Evolutionary conservation across 2,329 filamentous ascomycete genomes (phyloP).

Genomic region (Scleromitrula shiraiana): DNA sequence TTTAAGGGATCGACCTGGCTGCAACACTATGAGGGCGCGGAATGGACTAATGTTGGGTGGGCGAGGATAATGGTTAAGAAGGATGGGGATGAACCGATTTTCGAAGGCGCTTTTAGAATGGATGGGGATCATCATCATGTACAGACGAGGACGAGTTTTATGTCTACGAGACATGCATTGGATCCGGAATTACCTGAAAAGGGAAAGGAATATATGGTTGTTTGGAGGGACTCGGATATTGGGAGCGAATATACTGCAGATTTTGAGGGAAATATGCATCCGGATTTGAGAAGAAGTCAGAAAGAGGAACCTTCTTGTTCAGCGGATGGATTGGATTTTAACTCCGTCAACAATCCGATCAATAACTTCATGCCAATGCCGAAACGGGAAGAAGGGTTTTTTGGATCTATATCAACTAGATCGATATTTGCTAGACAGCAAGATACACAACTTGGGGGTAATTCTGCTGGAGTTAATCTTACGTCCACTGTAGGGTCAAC

Average conservation of each 20-base stretch:
- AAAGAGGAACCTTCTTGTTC: conserved; percentile 48
- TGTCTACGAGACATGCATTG: conserved; percentile 57
- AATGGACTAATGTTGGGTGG: conserved; percentile 81
- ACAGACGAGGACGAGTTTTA: conserved; percentile 66
- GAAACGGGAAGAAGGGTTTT: conserved; percentile 43
- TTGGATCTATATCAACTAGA: conserved; percentile 53
- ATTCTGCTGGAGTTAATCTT: conserved; percentile 74
- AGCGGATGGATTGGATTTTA: conserved; percentile 73
- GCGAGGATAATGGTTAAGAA: conserved; percentile 69
- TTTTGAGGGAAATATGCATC: conserved; percentile 44
- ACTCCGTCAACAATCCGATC: conserved; percentile 64
- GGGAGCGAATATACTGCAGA: conserved; percentile 28
- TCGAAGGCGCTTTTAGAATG: conserved; percentile 83
- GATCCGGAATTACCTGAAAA: conserved; percentile 54
- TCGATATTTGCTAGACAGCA: conserved; percentile 67
- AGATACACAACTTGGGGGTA: conserved; percentile 63
- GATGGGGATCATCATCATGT: conserved; percentile 81
- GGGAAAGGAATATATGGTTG: conserved; percentile 71
- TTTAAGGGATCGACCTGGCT: conserved; percentile 76
- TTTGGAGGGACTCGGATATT: conserved; percentile 89
- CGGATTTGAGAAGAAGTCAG: conserved; percentile 24
- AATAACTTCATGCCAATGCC: conserved; percentile 34
- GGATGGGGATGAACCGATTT: conserved; percentile 73
- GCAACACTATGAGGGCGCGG: conserved; percentile 46
- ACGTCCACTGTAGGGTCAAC: conserved; percentile 71